phyloP scores from a whole-genome alignment of 2,329 filamentous ascomycete species.

The Ambrosiella beaveri region DNA sequence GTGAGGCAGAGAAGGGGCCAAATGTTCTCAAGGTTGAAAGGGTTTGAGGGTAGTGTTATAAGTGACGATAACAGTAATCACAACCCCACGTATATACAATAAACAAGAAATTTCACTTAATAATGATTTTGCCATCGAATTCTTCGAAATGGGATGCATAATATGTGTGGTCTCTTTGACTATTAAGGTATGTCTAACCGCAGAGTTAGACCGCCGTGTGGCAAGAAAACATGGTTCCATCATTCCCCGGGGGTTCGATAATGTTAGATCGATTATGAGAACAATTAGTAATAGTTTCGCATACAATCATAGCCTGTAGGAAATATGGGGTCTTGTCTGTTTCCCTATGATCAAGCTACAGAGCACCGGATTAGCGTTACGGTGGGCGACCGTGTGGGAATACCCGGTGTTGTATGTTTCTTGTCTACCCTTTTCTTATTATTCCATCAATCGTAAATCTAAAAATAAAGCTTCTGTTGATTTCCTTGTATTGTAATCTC shows the following conservation, averaged over 20 bases:
- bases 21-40: slow-evolving; percentile 5
- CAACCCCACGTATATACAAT: not conserved
- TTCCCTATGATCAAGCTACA: not conserved
- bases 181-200: no score
- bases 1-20: not conserved
- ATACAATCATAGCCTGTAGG: not conserved
- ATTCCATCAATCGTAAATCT: not conserved
- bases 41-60: not conserved
- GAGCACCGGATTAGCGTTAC: not conserved
- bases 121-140: no score
- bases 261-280: no score
- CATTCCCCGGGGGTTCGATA: no score
- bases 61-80: not conserved
- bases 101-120: no score
- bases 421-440: not conserved
- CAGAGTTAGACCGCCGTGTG: no score
- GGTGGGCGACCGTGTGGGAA: not conserved
- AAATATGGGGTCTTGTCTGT: not conserved
- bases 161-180: no score
- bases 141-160: no score
- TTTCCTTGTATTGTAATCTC: no score
- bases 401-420: not conserved
- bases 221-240: no score
- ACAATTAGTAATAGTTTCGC: not conserved
- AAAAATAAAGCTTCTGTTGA: no score